Conservation (phyloP, 2,329 filamentous ascomycete genomes). For the Dothistroma septosporum region DNA sequence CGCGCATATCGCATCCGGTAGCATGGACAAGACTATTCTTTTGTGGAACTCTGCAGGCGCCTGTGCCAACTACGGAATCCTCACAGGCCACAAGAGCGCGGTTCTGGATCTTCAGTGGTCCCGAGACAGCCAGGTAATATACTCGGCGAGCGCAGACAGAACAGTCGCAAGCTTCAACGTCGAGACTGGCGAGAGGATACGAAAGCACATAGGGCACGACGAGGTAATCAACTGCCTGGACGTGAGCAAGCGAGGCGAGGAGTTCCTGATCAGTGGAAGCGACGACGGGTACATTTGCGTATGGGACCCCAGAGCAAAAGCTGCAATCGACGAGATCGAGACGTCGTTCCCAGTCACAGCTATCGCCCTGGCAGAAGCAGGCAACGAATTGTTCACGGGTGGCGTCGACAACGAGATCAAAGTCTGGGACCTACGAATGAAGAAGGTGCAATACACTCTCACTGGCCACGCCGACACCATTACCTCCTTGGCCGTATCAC, state of each 20-base stretch:
- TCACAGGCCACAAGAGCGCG: conserved; percentile 86
- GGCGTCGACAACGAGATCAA: conserved; percentile 97
- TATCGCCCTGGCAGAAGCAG: conserved; percentile 84
- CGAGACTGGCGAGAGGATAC: conserved; percentile 85
- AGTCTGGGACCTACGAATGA: conserved; percentile 94
- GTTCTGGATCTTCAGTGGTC: conserved; percentile 95
- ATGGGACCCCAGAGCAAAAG: conserved; percentile 91
- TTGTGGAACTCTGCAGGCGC: conserved; percentile 90
- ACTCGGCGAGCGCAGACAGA: conserved; percentile 89
- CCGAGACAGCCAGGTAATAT: conserved; percentile 83
- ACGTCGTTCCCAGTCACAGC: conserved; percentile 91
- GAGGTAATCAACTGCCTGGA: conserved; percentile 93
- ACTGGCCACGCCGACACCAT: conserved; percentile 87
- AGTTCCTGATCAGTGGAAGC: conserved; percentile 82
- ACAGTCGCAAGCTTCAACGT: conserved; percentile 93
- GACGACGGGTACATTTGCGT: conserved; percentile 92
- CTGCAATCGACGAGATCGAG: conserved; percentile 80
- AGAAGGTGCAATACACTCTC: conserved; percentile 81
- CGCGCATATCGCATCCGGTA: conserved; percentile 85
- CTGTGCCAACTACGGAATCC: conserved; percentile 88
- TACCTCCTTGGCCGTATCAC: conserved; percentile 84
- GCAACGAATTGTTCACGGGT: conserved; percentile 90
- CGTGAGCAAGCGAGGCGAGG: conserved; percentile 82
- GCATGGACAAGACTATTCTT: conserved; percentile 92
- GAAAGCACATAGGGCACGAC: conserved; percentile 86